Base-by-base conservation (phyloP, 2,329 filamentous ascomycete species). In the Bipolaris sorokiniana region DNA sequence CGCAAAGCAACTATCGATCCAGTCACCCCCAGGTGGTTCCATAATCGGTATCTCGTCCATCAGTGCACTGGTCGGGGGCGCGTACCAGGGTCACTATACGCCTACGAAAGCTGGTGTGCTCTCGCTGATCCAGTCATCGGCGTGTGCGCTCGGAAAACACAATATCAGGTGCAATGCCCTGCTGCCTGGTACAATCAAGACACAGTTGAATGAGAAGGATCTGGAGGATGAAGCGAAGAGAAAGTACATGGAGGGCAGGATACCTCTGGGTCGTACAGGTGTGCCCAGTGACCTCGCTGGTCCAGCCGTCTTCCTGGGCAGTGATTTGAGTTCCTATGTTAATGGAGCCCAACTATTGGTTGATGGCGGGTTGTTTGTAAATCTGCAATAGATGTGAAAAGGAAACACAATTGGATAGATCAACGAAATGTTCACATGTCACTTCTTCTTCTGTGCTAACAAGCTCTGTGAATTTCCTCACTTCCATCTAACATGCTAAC, bases 311-410 rank as follows among this genome's bases (percentile, higher is more conserved):
- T 96, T 96, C 76, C 79, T 96, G 70, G 92, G 89, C 0, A 90
- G 88, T 69, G 89, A 73, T 58, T 77, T 96, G 78, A 94, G 69
- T 54, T 54, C 57, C n/a, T 77, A 77, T 66, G 70, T 77, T 16
- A 94, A 87, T 57, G 92, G 92, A 0, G 88, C 91, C 15, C 91
- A 95, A 77, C 71, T 97, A 65, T 76, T 97, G 61, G 92, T 97
- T 13, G 92, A 97, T 77, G 93, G 92, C 10, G 92, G 93, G 0
- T 75, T 94, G 60, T 97, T 95, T 81, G 92, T 96, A 15, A 96
- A 96, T 77, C 79, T 96, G 49, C 72, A 75, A 40, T 62, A 28
- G 20, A 18, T 28, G n/a, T 15, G 15, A 11, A 16, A 9, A 38
- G 4, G 3, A 18, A 18, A 48, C 31, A 5, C 3, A 20, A 33